Base-by-base conservation (phyloP, 805 yeast species). In the Saccharomycopsis fermentans region DNA sequence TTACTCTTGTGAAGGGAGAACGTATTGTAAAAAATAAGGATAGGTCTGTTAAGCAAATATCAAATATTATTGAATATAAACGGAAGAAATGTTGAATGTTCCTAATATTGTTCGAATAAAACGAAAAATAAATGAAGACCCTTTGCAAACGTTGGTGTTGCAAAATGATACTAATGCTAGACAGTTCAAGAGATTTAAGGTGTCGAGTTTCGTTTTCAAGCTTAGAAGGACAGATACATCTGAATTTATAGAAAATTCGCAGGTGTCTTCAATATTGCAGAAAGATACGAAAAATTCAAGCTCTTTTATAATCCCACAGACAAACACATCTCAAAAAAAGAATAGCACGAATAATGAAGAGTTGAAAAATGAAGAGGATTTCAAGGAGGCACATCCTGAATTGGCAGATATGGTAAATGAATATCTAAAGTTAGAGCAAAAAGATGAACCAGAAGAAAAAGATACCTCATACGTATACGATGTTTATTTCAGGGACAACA, bases 391-490 rank as follows among this genome's bases (percentile, higher is more conserved):
- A 9, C 85, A 88, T 1, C 74, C 81, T 11, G 87, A 86, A 60
- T 75, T 90, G 55, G 73, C 83, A n/a, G 87, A 86, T 56, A 85
- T 90, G 95, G 77, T 90, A 3, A 74, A 78, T 56, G 81, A 82
- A 11, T 82, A 83, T 61, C 72, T 87, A 55, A 74, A 71, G 12
- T 67, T 79, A 35, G 74, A 71, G 24, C 19, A 50, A 34, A 27
- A 48, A 19, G 52, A 24, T 19, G 19, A 56, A 40, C 59, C 63
- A 14, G 75, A 68, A 53, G 16, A 26, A 16, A 27, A 29, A 6
- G 71, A 71, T 3, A 73, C 79, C n/a, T 96, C 88, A 51, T 92
- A 89, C 65, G 98, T 92, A 19, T 92, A 90, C 67, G 99, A 92
- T 70, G 90, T 92, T 11, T 92, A 92, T 71, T 77, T 84, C 73